Evolutionary conservation across 2,329 filamentous ascomycete species (phyloP).

Genomic region (Trichoderma endophyticum): DNA sequence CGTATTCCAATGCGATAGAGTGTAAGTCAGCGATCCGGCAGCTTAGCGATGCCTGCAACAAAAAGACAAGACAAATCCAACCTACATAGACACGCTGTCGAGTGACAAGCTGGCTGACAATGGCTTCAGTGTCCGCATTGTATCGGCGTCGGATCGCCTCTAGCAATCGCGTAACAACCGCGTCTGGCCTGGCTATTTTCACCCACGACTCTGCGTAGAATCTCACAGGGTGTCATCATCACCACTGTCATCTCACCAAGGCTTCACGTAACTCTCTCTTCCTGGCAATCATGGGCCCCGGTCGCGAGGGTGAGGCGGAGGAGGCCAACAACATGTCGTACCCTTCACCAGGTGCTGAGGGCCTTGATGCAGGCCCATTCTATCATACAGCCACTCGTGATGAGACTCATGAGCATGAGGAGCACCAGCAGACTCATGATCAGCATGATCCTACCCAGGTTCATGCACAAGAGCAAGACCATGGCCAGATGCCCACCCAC

Average conservation of each 20-base stretch:
- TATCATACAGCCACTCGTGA: constrained; percentile 41
- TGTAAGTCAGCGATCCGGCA: constrained; percentile 33
- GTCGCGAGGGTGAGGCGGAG: constrained; percentile 35
- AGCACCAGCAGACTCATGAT: constrained; percentile 23
- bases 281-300: constrained; percentile 30
- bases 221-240: not conserved
- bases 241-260: too few species aligned
- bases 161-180: constrained; percentile 16
- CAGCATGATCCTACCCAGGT: constrained; percentile 31
- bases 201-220: not conserved
- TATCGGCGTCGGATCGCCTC: constrained; percentile 17
- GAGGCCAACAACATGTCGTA: constrained; percentile 42
- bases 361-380: constrained; percentile 42
- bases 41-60: constrained; percentile 9
- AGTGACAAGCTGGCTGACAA: constrained; percentile 23
- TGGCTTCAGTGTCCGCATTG: constrained; percentile 20
- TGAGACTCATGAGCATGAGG: constrained; percentile 27
- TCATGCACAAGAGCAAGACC: constrained; percentile 30
- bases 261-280: not conserved
- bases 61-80: not conserved
- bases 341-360: constrained; percentile 45
- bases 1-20: constrained; percentile 30
- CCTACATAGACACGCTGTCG: constrained; percentile 14
- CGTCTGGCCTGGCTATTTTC: not conserved
- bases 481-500: constrained; percentile 32